These are phyloP conservation scores for Pseudogymnoascus sp. DNA, from an alignment of 2,329 filamentous ascomycete species.

Conservation along the genomic window DNA sequence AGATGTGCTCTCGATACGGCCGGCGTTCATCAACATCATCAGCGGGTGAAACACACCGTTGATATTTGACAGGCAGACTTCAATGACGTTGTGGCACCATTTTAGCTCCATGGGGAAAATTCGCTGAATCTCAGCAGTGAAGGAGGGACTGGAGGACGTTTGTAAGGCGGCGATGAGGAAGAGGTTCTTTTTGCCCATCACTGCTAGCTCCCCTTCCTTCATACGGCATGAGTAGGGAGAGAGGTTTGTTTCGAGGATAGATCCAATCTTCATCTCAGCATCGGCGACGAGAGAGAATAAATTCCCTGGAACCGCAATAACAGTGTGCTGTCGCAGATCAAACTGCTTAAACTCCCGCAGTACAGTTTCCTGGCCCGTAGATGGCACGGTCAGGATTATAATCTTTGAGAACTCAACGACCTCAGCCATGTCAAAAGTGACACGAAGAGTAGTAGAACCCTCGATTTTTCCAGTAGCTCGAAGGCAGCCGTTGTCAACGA, in stretches of 20 bases:
- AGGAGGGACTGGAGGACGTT: background rate
- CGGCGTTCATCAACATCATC: slow-evolving; percentile 24
- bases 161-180: slow-evolving; percentile 6
- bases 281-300: slow-evolving; percentile 19
- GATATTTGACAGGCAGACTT: slow-evolving; percentile 23
- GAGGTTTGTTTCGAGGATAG: slow-evolving; percentile 22
- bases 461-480: slow-evolving; percentile 13
- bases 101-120: slow-evolving; percentile 19
- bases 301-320: slow-evolving; percentile 23
- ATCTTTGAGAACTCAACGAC: slow-evolving; percentile 19
- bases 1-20: slow-evolving; percentile 22
- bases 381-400: slow-evolving; percentile 18
- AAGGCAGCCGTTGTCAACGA: slow-evolving; percentile 9
- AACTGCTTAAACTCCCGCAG: background rate
- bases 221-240: slow-evolving; percentile 22
- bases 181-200: slow-evolving; percentile 17
- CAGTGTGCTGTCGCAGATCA: background rate
- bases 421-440: slow-evolving; percentile 19
- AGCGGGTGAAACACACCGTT: slow-evolving; percentile 24
- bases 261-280: slow-evolving; percentile 13
- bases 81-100: slow-evolving; percentile 23
- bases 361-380: background rate
- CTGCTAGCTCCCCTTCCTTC: slow-evolving; percentile 15
- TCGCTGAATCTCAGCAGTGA: slow-evolving; percentile 12
- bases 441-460: slow-evolving; percentile 8